These are phyloP conservation scores for Aureobasidium vineae DNA, from an alignment of 2,329 filamentous ascomycete species.

Conservation along the genomic window DNA sequence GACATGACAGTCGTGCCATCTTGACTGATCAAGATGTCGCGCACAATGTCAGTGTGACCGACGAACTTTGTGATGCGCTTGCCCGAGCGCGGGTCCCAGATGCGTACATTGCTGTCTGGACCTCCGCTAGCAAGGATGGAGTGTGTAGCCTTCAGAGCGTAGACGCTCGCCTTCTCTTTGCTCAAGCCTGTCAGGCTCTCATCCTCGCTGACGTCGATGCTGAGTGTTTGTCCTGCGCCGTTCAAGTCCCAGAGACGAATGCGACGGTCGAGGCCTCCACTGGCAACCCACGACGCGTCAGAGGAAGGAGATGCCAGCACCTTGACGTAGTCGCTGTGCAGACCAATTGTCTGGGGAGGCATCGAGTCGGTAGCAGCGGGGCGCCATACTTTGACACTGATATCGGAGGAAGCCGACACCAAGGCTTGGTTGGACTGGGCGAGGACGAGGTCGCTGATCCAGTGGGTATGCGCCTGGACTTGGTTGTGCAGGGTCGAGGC, in stretches of 20 bases:
- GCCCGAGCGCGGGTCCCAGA: slow-evolving; percentile 88
- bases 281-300: slow-evolving; percentile 81
- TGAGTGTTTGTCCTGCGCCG: slow-evolving; percentile 78
- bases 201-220: slow-evolving; percentile 81
- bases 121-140: slow-evolving; percentile 87
- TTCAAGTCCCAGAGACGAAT: slow-evolving; percentile 93
- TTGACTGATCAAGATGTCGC: slow-evolving; percentile 85
- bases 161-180: slow-evolving; percentile 87
- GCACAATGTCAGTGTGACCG: slow-evolving; percentile 91
- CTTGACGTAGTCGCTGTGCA: slow-evolving; percentile 96
- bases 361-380: slow-evolving; percentile 63
- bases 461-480: slow-evolving; percentile 84
- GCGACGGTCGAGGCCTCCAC: slow-evolving; percentile 87
- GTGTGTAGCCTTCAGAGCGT: slow-evolving; percentile 77
- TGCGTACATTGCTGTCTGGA: slow-evolving; percentile 84
- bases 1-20: slow-evolving; percentile 90
- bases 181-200: slow-evolving; percentile 68
- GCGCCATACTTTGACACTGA: slow-evolving; percentile 90
- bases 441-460: slow-evolving; percentile 90
- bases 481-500: slow-evolving; percentile 59
- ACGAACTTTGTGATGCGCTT: slow-evolving; percentile 95
- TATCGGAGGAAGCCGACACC: slow-evolving; percentile 89
- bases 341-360: slow-evolving; percentile 76
- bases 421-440: slow-evolving; percentile 74
- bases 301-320: slow-evolving; percentile 75